phyloP scores from a whole-genome alignment of 106 monocot genomes.

The Apostasia ramifera region DNA sequence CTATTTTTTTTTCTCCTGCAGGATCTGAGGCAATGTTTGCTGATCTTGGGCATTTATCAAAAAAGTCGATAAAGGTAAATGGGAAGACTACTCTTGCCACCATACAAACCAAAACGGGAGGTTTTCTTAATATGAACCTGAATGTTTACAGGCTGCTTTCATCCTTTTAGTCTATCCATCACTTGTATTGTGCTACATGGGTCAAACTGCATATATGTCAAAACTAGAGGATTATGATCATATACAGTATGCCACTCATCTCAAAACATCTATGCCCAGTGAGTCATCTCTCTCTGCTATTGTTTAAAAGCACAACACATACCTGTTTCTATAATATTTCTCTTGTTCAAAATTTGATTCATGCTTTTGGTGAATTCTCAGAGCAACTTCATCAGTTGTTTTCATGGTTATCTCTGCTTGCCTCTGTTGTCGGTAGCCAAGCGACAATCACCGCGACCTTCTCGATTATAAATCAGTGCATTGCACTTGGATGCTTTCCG shows the following conservation, averaged over 20 bases:
- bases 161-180: conserved; percentile 18
- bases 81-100: background rate
- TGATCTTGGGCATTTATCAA: conserved; percentile 22
- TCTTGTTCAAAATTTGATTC: too few species aligned
- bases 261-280: conserved; percentile 4
- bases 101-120: background rate
- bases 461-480: conserved; percentile 73
- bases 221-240: background rate
- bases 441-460: conserved; percentile 19
- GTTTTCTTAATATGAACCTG: background rate
- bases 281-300: background rate
- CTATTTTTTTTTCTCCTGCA: conserved; percentile 3
- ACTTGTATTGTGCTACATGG: conserved; percentile 22
- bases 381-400: conserved; percentile 6
- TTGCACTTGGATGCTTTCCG: conserved; percentile 58
- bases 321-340: background rate
- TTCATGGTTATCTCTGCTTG: conserved; percentile 8
- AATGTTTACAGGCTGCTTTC: conserved; percentile 12
- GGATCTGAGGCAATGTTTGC: conserved; percentile 25
- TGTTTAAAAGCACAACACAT: background rate
- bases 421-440: conserved; percentile 14
- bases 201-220: conserved; percentile 18
- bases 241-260: conserved; percentile 9
- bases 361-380: background rate
- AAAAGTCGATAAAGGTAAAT: conserved; percentile 19